These are phyloP conservation scores for Rhizopus sp. DNA, from an alignment of 371 early-diverging fungal genomes.

Conservation along the genomic window DNA sequence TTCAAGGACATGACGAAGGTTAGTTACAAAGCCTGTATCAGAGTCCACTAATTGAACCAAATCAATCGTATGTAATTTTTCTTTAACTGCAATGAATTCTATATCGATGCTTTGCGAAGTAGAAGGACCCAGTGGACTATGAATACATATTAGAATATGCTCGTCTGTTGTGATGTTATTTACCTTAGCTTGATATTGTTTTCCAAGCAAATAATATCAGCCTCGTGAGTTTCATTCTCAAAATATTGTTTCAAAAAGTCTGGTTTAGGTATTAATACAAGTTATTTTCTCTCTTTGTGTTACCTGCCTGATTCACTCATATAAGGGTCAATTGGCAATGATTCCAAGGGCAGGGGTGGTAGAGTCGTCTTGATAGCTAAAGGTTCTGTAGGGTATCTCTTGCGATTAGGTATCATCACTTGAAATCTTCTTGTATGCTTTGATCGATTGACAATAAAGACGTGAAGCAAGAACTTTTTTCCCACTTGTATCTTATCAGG, in stretches of 20 bases:
- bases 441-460: conserved; percentile 77
- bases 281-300: neutral
- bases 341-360: conserved; percentile 50
- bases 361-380: conserved; percentile 30
- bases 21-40: conserved; percentile 66
- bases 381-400: conserved; percentile 41
- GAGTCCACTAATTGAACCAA: conserved; percentile 64
- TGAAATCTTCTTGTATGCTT: conserved; percentile 64
- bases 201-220: conserved; percentile 74
- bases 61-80: conserved; percentile 67
- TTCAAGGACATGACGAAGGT: conserved; percentile 58
- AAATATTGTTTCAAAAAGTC: conserved; percentile 65
- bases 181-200: conserved; percentile 67
- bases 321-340: conserved; percentile 56
- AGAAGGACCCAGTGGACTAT: conserved; percentile 9
- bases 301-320: conserved; percentile 63
- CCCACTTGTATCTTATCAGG: conserved; percentile 45
- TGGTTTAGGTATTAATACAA: conserved; percentile 4
- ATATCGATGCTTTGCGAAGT: conserved; percentile 71
- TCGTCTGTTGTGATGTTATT: neutral
- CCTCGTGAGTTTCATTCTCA: conserved; percentile 70
- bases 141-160: neutral
- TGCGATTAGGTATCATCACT: conserved; percentile 67
- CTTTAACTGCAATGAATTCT: conserved; percentile 76
- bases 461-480: conserved; percentile 71